Conservation (phyloP, 179 eudicot genomes). For the Sideroxylon spinosum region DNA sequence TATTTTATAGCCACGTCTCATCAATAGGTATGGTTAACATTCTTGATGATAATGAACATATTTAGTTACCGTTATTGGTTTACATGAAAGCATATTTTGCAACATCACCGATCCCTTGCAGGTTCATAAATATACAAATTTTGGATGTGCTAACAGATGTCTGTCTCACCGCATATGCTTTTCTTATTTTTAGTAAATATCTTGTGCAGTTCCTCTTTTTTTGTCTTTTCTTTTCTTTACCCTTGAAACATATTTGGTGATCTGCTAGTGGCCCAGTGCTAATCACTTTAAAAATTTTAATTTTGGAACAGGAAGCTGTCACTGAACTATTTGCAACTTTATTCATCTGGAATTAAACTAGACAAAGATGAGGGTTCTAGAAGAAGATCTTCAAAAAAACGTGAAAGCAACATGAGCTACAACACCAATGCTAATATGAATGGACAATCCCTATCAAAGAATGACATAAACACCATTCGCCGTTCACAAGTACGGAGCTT, state of each 20-base stretch:
- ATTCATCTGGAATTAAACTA: slow-evolving; percentile 49
- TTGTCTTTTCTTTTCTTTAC: neutral
- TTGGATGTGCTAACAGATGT: neutral
- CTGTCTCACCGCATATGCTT: neutral
- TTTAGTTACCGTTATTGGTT: neutral
- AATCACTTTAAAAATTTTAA: slow-evolving; percentile 14
- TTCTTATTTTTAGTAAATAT: neutral
- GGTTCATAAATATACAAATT: neutral
- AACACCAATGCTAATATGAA: slow-evolving; percentile 35
- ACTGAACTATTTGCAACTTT: slow-evolving; percentile 53
- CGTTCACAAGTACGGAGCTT: slow-evolving; percentile 75
- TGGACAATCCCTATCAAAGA: slow-evolving; percentile 55
- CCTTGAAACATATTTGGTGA: neutral
- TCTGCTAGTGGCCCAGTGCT: neutral
- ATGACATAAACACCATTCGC: slow-evolving; percentile 66
- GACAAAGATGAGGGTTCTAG: slow-evolving; percentile 60
- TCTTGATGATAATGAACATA: neutral
- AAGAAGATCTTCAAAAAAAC: slow-evolving; percentile 63
- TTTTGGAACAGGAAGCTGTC: slow-evolving; percentile 69
- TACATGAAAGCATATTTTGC: neutral
- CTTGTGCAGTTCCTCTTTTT: neutral
- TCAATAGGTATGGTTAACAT: neutral
- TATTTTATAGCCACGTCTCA: neutral
- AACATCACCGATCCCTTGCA: too few species aligned
- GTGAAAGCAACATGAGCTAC: slow-evolving; percentile 37